These are phyloP conservation scores for Metschnikowia matae DNA, from an alignment of 805 yeast species.

Conservation along the genomic window DNA sequence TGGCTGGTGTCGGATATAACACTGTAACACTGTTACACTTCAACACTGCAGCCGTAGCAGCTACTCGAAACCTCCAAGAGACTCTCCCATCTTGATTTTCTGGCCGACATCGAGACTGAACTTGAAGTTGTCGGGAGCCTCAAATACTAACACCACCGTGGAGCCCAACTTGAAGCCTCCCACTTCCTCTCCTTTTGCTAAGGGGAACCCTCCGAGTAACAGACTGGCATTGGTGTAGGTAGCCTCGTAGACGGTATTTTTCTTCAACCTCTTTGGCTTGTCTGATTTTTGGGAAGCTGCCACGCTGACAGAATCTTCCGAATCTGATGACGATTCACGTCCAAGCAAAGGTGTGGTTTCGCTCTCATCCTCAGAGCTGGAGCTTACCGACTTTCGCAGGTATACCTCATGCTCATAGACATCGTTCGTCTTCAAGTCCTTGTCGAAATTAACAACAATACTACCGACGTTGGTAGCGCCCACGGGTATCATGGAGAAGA, in stretches of 20 bases:
- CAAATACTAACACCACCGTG: constrained; percentile 94
- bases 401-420: constrained; percentile 50
- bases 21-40: too few species aligned
- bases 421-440: constrained; percentile 80
- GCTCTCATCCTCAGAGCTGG: constrained; percentile 7
- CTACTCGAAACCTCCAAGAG: constrained; percentile 50
- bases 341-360: constrained; percentile 1
- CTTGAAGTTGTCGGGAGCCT: constrained; percentile 80
- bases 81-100: constrained; percentile 79
- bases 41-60: neutral
- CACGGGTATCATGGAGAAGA: constrained; percentile 97
- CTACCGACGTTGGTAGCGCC: constrained; percentile 99
- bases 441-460: constrained; percentile 86
- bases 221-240: constrained; percentile 78
- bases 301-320: neutral
- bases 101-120: constrained; percentile 72
- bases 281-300: constrained; percentile 3
- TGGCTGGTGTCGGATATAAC: neutral
- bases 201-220: constrained; percentile 79
- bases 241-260: constrained; percentile 90
- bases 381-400: constrained; percentile 18
- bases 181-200: constrained; percentile 87
- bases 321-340: neutral
- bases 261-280: constrained; percentile 42
- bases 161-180: constrained; percentile 97